Conservation (phyloP, 1,139 yeast genomes). For the Kodamaea suecica region DNA sequence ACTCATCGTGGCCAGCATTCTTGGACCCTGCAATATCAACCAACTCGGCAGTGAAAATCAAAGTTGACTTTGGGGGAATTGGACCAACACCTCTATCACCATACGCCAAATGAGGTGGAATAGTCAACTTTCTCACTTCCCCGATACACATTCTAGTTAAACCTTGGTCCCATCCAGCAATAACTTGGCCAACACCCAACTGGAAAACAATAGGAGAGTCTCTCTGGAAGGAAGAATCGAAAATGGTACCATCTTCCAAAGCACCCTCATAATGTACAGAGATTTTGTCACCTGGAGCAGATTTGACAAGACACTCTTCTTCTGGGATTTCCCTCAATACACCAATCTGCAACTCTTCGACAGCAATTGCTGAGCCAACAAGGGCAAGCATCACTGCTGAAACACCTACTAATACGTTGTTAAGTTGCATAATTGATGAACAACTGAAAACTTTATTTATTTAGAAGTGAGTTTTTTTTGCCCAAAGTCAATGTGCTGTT, state of each 20-base stretch:
- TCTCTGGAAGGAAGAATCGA: slow-evolving; percentile 71
- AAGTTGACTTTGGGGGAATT: slow-evolving; percentile 72
- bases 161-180: slow-evolving; percentile 88
- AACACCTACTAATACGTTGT: slow-evolving; percentile 1
- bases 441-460: slow-evolving; percentile 9
- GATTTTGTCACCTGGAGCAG: slow-evolving; percentile 62
- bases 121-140: slow-evolving; percentile 72
- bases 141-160: slow-evolving; percentile 74
- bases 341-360: slow-evolving; percentile 25
- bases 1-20: slow-evolving; percentile 14
- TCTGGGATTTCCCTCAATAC: slow-evolving; percentile 42
- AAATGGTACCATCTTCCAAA: slow-evolving; percentile 63
- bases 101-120: slow-evolving; percentile 76
- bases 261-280: slow-evolving; percentile 75
- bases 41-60: slow-evolving; percentile 57
- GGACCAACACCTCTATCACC: slow-evolving; percentile 77
- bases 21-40: slow-evolving; percentile 43
- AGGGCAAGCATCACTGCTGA: slow-evolving; percentile 3
- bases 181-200: slow-evolving; percentile 75
- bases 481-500: no score
- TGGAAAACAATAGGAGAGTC: slow-evolving; percentile 64
- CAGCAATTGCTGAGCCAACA: slow-evolving; percentile 6
- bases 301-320: slow-evolving; percentile 51
- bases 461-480: no score
- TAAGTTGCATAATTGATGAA: slow-evolving; percentile 13